A percentile compares a stretch with the other conserved stretches of the same genome.
Conservation (phyloP, 2,329 filamentous ascomycete genomes). For the Hypoxylon sp. region DNA sequence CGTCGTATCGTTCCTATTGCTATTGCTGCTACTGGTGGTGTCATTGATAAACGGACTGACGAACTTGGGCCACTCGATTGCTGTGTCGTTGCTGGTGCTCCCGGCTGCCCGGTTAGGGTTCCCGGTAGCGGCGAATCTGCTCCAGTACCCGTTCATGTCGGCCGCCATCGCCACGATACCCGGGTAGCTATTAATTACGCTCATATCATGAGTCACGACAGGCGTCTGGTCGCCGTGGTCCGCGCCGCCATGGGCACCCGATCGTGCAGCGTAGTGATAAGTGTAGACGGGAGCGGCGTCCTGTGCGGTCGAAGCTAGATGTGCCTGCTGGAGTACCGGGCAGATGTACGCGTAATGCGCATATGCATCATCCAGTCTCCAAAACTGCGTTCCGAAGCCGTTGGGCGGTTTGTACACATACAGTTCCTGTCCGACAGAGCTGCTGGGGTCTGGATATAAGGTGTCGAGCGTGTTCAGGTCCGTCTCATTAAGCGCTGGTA, state of each 20-base stretch:
- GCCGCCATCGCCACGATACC: constrained; percentile 55
- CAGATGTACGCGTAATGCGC: constrained; percentile 74
- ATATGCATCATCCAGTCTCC: constrained; percentile 70
- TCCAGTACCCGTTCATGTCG: constrained; percentile 60
- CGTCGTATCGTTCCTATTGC: constrained; percentile 39
- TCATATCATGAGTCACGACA: constrained; percentile 59
- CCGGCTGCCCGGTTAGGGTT: constrained; percentile 42
- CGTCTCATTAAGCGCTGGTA: constrained; percentile 64
- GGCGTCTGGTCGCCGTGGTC: constrained; percentile 62
- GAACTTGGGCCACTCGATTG: constrained; percentile 58
- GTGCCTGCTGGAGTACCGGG: constrained; percentile 70
- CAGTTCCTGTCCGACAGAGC: constrained; percentile 51
- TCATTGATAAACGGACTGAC: constrained; percentile 53
- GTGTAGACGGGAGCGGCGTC: constrained; percentile 58
- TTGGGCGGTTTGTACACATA: constrained; percentile 54
- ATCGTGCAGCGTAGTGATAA: constrained; percentile 70
- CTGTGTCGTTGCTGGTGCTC: constrained; percentile 23
- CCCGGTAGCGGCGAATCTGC: constrained; percentile 51
- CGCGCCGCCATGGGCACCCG: constrained; percentile 52
- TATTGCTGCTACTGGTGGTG: constrained; percentile 5
- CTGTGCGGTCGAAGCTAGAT: constrained; percentile 53
- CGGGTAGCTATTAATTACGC: constrained; percentile 48
- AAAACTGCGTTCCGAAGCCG: constrained; percentile 65
- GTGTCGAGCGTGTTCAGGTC: constrained; percentile 67
- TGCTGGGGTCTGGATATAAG: constrained; percentile 71